A percentile compares a stretch with the other conserved stretches of the same genome.
Evolutionary conservation across 441 rosid species (phyloP).

Genomic region (Geranium incanum): DNA sequence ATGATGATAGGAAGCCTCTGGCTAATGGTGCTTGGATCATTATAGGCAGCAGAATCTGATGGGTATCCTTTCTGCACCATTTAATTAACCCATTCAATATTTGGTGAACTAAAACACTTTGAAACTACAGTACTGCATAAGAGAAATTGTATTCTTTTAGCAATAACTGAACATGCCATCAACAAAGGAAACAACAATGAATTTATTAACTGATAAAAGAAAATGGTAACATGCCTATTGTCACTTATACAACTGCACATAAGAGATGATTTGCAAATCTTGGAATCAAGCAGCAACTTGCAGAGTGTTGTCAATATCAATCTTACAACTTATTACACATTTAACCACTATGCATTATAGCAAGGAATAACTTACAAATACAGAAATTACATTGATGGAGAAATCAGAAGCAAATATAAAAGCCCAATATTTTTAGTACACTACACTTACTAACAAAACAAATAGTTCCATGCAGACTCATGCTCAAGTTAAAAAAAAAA

Average conservation of each 20-base stretch:
- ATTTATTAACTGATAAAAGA: neutral
- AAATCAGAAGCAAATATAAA: neutral
- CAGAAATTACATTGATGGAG: neutral
- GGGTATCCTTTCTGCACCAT: constrained; percentile 79
- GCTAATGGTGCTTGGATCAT: constrained; percentile 76
- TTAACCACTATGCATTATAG: no score
- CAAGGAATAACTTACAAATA: no score
- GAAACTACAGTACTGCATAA: neutral
- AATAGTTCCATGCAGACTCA: neutral
- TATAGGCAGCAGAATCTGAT: constrained; percentile 57
- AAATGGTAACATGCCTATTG: neutral
- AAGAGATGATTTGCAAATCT: no score
- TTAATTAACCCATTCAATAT: constrained; percentile 15
- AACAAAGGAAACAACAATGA: neutral
- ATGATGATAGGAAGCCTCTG: constrained; percentile 76
- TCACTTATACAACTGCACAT: no score
- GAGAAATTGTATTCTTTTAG: neutral
- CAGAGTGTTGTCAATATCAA: no score
- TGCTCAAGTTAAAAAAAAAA: neutral
- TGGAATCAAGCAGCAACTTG: no score
- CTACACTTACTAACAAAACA: neutral
- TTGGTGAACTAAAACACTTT: constrained; percentile 8
- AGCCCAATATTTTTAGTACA: neutral
- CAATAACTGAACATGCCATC: constrained; percentile 9
- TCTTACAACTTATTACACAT: no score